Percentiles rank a stretch among this genome's conserved stretches.
phyloP scores from a whole-genome alignment of 148 eudicot genomes.

The Silene uniflora region DNA sequence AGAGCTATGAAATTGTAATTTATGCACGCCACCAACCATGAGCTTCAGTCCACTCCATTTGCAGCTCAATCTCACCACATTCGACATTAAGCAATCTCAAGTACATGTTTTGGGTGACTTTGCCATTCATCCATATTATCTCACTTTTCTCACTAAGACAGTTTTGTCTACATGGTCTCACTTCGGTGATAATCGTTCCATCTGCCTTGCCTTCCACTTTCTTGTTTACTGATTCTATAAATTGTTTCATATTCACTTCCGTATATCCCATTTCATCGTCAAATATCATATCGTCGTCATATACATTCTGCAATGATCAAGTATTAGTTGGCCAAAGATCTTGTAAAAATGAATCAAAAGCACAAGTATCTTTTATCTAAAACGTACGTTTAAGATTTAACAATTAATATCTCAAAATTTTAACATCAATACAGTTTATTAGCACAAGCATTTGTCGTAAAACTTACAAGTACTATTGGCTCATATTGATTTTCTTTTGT shows the following conservation, averaged over 20 bases:
- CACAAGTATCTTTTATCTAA: too few species aligned
- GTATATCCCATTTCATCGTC: conserved; percentile 26
- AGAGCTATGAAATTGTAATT: too few species aligned
- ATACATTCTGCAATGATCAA: conserved; percentile 18
- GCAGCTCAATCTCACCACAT: conserved; percentile 20
- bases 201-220: neutral
- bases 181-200: conserved; percentile 12
- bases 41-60: conserved; percentile 19
- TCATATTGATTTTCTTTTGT: conserved; percentile 22
- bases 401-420: too few species aligned
- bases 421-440: too few species aligned
- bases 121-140: conserved; percentile 16
- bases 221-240: conserved; percentile 13
- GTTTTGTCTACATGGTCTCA: conserved; percentile 15
- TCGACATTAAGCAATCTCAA: conserved; percentile 19
- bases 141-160: conserved; percentile 17
- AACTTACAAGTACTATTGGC: conserved; percentile 26
- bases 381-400: too few species aligned
- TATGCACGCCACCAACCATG: neutral
- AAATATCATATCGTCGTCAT: conserved; percentile 16
- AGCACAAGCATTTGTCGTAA: neutral
- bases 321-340: neutral
- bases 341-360: too few species aligned
- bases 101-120: conserved; percentile 17
- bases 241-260: conserved; percentile 15